Base-by-base conservation (phyloP, 768 basidiomycete species). In the Boletus insuetus region DNA sequence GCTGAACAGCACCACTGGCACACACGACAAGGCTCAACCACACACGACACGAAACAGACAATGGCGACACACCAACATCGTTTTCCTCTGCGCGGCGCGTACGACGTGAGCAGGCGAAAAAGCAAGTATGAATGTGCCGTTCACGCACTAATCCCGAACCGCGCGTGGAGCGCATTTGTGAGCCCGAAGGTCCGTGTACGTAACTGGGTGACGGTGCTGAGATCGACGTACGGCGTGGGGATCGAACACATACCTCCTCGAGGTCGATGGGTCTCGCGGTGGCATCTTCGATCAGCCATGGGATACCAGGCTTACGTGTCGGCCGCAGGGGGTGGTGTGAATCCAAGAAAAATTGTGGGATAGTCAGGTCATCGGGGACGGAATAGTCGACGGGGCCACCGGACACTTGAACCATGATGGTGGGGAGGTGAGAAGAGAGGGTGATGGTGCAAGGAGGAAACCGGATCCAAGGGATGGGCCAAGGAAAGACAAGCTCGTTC, bases 261-360 rank as follows among this genome's bases (percentile, higher is more conserved):
- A 75, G 73, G 24, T 68, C 69, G 37, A 83, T 58, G 4, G 55
- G 57, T 42, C 76, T 74, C 19, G 79, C 82, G 11, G 81, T 78
- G 12, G 68, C 65, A 57, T 86, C 85, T 17, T 88, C 79, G 26
- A 86, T 79, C 50, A 88, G 72, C 77, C 80, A 86, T 9, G 85
- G 83, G 8, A 69, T 63, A 35, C 73, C 71, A 0, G 69, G 56
- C 20, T 75, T 76, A 48, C 84, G 74, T 11, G 62, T n/a, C 0
- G 85, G 85, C 39, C 79, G 65, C 9, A 74, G 49, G 9, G 75
- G 69, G 41, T 79, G 73, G 22, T 70, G 65, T 22, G 64, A 66
- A 49, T 82, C 78, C 17, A 88, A 74, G 43, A 88, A 74, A 64
- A 88, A 88, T 67, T 88, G 87, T 8, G 86, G 80, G 10, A 88